Evolutionary conservation across 2,329 filamentous ascomycete genomes (phyloP).

Genomic region (Orbilia blumenaviensis): DNA sequence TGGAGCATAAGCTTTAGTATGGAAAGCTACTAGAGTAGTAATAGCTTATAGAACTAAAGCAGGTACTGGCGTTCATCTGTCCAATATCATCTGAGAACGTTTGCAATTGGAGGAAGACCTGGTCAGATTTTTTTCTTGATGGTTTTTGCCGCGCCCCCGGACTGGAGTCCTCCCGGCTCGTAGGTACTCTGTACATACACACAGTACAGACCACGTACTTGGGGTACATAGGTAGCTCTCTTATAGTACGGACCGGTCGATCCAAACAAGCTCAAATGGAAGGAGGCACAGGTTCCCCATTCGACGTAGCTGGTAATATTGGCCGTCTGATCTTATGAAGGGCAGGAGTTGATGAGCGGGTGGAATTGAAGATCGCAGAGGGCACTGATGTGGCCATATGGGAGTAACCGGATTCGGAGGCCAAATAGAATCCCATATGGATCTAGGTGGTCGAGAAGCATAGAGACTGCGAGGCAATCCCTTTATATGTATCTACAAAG

Average conservation of each 20-base stretch:
- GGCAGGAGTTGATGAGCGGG: slow-evolving; percentile 36
- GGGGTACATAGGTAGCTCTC: not conserved
- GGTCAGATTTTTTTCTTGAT: slow-evolving; percentile 20
- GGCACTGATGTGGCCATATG: not conserved
- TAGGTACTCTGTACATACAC: slow-evolving; percentile 12
- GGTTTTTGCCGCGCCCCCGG: slow-evolving; percentile 46
- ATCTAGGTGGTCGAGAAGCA: not conserved
- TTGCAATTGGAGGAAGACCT: slow-evolving; percentile 16
- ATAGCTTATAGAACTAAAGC: slow-evolving; percentile 36
- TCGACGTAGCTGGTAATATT: slow-evolving; percentile 1
- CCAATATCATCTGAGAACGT: slow-evolving; percentile 29
- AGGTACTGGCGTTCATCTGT: slow-evolving; percentile 37
- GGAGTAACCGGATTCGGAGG: slow-evolving; percentile 25
- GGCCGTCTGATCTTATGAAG: slow-evolving; percentile 2
- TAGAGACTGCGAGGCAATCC: not conserved
- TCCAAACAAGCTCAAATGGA: slow-evolving; percentile 17
- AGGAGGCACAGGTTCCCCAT: slow-evolving; percentile 39
- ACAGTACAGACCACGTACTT: too few species aligned
- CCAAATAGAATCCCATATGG: slow-evolving; percentile 7
- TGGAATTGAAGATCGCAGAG: slow-evolving; percentile 28
- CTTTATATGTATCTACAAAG: not conserved
- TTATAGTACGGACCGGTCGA: not conserved
- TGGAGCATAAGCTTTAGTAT: not conserved
- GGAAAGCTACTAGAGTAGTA: slow-evolving; percentile 3
- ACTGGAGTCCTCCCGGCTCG: not conserved